Conservation (phyloP, 2,329 filamentous ascomycete genomes). For the Colletotrichum gloeosporioides region DNA sequence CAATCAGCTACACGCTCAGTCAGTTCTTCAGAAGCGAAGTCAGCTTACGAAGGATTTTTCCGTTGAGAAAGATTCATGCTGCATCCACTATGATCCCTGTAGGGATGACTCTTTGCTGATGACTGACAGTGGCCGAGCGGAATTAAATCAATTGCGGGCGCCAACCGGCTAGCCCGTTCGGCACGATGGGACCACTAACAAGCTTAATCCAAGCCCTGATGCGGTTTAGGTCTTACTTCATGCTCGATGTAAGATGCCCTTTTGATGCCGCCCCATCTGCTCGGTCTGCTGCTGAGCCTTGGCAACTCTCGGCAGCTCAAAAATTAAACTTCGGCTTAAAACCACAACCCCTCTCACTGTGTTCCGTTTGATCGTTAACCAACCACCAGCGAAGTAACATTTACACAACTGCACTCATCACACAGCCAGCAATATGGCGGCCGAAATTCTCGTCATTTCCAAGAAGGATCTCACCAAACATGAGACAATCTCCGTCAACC, state of each 20-base stretch:
- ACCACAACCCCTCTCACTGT: background rate
- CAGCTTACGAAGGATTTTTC: background rate
- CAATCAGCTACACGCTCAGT: background rate
- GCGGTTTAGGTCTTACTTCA: background rate
- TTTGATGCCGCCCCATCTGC: background rate
- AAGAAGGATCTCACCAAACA: slow-evolving; percentile 31
- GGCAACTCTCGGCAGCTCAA: background rate
- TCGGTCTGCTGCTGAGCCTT: background rate
- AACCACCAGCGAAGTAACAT: background rate
- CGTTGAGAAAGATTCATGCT: background rate
- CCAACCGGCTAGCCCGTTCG: background rate
- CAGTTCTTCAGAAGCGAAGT: background rate
- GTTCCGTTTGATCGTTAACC: background rate
- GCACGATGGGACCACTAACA: background rate
- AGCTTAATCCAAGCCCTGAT: background rate
- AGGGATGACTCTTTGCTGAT: background rate
- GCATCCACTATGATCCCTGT: background rate
- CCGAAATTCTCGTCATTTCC: slow-evolving; percentile 31
- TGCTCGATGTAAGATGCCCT: background rate
- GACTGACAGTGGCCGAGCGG: background rate
- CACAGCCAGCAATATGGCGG: background rate
- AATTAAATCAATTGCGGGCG: background rate
- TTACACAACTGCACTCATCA: background rate
- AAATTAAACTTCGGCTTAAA: background rate
- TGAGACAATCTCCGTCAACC: slow-evolving; percentile 4